Conservation (phyloP, 2,329 filamentous ascomycete genomes). For the Aspergillus unguis region DNA sequence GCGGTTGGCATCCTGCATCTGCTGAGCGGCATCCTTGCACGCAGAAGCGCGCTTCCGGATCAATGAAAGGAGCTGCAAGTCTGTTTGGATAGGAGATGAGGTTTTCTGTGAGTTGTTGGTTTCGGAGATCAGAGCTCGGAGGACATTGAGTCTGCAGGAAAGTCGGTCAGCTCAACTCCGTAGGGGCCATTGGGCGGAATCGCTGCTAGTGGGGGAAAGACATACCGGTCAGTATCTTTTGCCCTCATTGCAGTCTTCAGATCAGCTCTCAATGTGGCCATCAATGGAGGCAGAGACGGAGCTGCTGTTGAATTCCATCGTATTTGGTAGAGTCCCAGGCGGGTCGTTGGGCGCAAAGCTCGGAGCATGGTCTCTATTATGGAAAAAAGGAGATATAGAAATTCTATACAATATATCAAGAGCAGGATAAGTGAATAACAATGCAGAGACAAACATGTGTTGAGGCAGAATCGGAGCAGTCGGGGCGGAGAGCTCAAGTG, state of each 20-base stretch:
- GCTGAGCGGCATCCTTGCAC: slow-evolving; percentile 38
- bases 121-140: slow-evolving; percentile 49
- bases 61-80: slow-evolving; percentile 46
- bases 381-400: background rate
- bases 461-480: slow-evolving; percentile 11
- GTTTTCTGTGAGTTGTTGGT: slow-evolving; percentile 50
- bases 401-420: background rate
- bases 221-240: slow-evolving; percentile 46
- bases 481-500: slow-evolving; percentile 22
- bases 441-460: background rate
- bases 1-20: slow-evolving; percentile 42
- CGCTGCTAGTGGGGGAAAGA: too few relatives aligned
- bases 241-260: slow-evolving; percentile 50
- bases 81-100: slow-evolving; percentile 44
- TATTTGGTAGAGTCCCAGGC: slow-evolving; percentile 27
- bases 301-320: slow-evolving; percentile 42
- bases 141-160: slow-evolving; percentile 42
- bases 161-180: background rate
- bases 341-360: slow-evolving; percentile 27
- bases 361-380: slow-evolving; percentile 30
- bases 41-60: slow-evolving; percentile 44
- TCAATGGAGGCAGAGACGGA: slow-evolving; percentile 40
- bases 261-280: slow-evolving; percentile 45
- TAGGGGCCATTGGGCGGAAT: background rate
- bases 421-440: background rate